Evolutionary conservation across 2,329 filamentous ascomycete species (phyloP).

Genomic region (Colletotrichum sp.): DNA sequence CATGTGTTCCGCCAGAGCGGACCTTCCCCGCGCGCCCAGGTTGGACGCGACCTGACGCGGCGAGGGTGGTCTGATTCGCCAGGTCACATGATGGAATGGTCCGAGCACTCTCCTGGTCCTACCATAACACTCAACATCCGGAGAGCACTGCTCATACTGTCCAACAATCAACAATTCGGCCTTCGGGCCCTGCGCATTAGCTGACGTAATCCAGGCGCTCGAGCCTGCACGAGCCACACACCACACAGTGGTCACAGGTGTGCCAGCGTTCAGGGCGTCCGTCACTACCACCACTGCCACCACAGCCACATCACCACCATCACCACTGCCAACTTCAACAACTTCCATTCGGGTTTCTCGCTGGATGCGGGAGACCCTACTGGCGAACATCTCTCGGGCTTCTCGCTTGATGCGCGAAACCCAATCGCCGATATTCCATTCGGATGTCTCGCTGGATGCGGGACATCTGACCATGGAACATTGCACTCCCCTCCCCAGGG

Average conservation of each 20-base stretch:
- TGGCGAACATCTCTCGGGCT: not conserved
- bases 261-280: too few species aligned
- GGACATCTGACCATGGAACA: not conserved
- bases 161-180: too few species aligned
- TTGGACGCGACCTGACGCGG: not conserved
- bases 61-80: not conserved
- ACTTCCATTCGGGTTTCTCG: not conserved
- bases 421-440: not conserved
- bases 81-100: not conserved
- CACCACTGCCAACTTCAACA: not conserved
- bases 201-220: not conserved
- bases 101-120: not conserved
- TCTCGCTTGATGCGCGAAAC: not conserved
- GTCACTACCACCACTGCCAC: not conserved
- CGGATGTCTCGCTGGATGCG: not conserved
- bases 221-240: too few species aligned
- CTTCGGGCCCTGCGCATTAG: fast-evolving
- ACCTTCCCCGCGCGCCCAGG: not conserved
- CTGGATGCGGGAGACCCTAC: not conserved
- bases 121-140: too few species aligned
- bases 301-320: not conserved
- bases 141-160: too few species aligned
- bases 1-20: not conserved
- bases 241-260: too few species aligned
- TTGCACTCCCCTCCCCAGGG: not conserved